Conservation (phyloP, 805 yeast species). For the Schizosaccharomyces lindneri region DNA sequence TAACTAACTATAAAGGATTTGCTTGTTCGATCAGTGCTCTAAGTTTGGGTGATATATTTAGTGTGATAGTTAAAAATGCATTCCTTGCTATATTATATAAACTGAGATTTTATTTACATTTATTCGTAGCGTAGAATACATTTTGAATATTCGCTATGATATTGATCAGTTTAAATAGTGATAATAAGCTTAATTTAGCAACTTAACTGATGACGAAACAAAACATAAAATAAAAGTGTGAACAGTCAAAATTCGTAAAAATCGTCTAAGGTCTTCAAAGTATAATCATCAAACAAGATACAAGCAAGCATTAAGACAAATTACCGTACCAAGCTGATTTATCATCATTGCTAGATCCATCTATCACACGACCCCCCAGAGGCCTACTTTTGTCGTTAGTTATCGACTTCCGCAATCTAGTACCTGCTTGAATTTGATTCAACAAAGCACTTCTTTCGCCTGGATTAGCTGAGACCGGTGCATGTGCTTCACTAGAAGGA, state of each 20-base stretch:
- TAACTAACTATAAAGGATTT: background rate
- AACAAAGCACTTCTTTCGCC: slow-evolving; percentile 23
- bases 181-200: too few relatives aligned
- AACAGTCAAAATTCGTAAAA: background rate
- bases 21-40: background rate
- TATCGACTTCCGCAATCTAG: slow-evolving; percentile 23
- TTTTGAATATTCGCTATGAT: too few relatives aligned
- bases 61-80: background rate
- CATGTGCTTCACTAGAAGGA: slow-evolving; percentile 1
- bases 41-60: background rate
- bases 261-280: background rate
- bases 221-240: background rate
- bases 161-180: too few relatives aligned
- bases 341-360: background rate
- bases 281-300: background rate
- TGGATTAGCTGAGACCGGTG: slow-evolving; percentile 3
- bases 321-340: background rate
- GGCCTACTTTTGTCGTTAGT: slow-evolving; percentile 9
- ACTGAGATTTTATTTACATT: too few relatives aligned
- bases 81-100: background rate
- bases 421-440: slow-evolving; percentile 34
- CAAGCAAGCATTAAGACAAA: background rate
- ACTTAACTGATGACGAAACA: too few relatives aligned
- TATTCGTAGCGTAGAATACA: too few relatives aligned
- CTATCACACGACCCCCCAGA: background rate